Evolutionary conservation across 2,329 filamentous ascomycete species (phyloP), one percentile per base, ranked within the genome.

Genomic region (Apiospora sp.): DNA sequence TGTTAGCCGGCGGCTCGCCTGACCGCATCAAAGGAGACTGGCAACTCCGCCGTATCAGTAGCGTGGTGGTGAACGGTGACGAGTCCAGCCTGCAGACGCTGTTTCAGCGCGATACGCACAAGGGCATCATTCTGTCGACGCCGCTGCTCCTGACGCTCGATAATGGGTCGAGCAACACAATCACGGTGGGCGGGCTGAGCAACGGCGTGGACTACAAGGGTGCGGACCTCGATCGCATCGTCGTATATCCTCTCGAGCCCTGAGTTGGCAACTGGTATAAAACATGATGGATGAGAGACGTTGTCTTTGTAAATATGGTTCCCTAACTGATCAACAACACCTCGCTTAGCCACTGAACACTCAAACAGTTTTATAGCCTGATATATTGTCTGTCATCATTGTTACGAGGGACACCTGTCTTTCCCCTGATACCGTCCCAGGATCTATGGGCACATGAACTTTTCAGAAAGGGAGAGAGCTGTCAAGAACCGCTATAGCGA

Each of bases 1-100:
- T 1, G 24, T 10, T 24, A 80, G 79, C 90, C 1, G 86, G 85
- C 61, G 90, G 89, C 7, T 80, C 82, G 0, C 90, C 90, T 0
- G 89, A 92, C 76, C 86, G 90, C 8, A 90, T 92, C 71, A 87
- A 87, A 6, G 89, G 90, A 0, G 80, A 83, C 0, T 92, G 89
- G 89, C 87, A 90, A 73, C 81, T 92, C 7, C 86, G 89, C 5
- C 86, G 90, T 13, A 88, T 91, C 72, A 87, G 86, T 76, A 90
- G 89, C 68, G 89, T 92, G 1, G 82, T 90, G 0, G 87, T 91
- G 2, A 92, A 84, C 46, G 82, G 88, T 64, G 87, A 91, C 72
- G 84, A 81, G 0, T 82, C 87, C 67, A 83, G 84, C 37, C 77
- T 88, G 3, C 82, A 88, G 74, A 86, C 86, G 8, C 77, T 89